These are phyloP conservation scores for Bipolaris bicolor DNA, from an alignment of 2,329 filamentous ascomycete species.

Conservation along the genomic window DNA sequence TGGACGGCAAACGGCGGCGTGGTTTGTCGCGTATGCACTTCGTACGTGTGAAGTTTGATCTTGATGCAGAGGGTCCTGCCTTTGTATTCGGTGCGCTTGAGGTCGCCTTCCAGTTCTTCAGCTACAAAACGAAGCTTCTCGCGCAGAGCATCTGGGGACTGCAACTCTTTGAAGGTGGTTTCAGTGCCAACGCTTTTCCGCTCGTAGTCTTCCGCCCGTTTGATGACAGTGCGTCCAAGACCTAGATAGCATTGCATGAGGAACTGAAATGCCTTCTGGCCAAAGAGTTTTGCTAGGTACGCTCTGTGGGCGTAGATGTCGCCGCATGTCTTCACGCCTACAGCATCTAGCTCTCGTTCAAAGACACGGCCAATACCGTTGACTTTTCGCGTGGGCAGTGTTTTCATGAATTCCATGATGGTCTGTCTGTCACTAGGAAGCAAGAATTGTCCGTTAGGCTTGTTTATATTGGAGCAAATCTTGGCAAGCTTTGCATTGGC, in stretches of 20 bases:
- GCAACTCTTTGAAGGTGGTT: slow-evolving; percentile 84
- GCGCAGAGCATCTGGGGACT: slow-evolving; percentile 69
- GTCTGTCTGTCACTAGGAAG: slow-evolving; percentile 73
- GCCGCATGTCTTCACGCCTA: slow-evolving; percentile 86
- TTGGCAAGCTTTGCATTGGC: slow-evolving; percentile 94
- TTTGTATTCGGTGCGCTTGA: slow-evolving; percentile 79
- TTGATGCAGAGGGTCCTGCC: slow-evolving; percentile 92
- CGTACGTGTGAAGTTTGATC: slow-evolving; percentile 91
- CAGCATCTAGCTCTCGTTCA: slow-evolving; percentile 85
- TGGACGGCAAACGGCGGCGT: slow-evolving; percentile 74
- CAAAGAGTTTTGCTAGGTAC: slow-evolving; percentile 78
- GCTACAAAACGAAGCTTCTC: slow-evolving; percentile 82
- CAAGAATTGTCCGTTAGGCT: slow-evolving; percentile 90
- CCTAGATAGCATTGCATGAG: slow-evolving; percentile 84
- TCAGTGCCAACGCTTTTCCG: slow-evolving; percentile 95
- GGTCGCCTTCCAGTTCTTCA: slow-evolving; percentile 84
- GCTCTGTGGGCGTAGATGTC: slow-evolving; percentile 82
- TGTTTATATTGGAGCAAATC: slow-evolving; percentile 94
- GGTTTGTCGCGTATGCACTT: slow-evolving; percentile 84
- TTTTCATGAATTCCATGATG: slow-evolving; percentile 85
- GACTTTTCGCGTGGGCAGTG: slow-evolving; percentile 84
- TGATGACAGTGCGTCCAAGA: slow-evolving; percentile 81
- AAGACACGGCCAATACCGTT: slow-evolving; percentile 95
- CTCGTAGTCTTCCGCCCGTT: slow-evolving; percentile 87
- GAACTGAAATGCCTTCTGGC: slow-evolving; percentile 89